A percentile compares a stretch with the other conserved stretches of the same genome.
phyloP scores from a whole-genome alignment of 768 basidiomycete genomes.

The Trametes villosa region DNA sequence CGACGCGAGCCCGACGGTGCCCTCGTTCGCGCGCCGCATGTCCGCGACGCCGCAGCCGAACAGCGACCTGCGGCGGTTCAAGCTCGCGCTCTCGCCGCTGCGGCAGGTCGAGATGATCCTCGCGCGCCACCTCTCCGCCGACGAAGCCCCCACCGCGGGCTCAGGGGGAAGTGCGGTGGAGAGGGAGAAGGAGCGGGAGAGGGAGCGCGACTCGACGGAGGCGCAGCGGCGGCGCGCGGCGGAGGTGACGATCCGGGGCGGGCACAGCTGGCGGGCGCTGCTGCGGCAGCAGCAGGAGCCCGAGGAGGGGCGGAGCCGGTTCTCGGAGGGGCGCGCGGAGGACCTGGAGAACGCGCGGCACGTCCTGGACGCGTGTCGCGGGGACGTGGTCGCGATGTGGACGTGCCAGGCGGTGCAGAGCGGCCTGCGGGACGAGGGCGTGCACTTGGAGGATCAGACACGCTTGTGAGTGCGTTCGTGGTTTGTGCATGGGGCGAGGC shows the following conservation, averaged over 20 bases:
- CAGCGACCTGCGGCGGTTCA: conserved; percentile 47
- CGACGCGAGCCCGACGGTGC: conserved; percentile 8
- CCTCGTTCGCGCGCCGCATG: conserved; percentile 13
- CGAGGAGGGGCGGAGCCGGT: conserved; percentile 22
- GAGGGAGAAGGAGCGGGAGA: no score
- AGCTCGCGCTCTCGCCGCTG: conserved; percentile 56
- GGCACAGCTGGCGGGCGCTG: conserved; percentile 53
- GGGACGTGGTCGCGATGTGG: conserved; percentile 63
- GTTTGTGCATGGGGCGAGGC: background rate
- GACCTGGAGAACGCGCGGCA: conserved; percentile 48
- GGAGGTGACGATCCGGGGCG: conserved; percentile 53
- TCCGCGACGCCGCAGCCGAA: conserved; percentile 21
- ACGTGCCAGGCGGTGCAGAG: conserved; percentile 48
- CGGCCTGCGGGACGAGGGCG: conserved; percentile 45
- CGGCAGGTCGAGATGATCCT: conserved; percentile 59
- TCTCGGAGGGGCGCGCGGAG: conserved; percentile 26
- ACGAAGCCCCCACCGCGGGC: conserved; percentile 22
- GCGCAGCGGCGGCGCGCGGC: conserved; percentile 52
- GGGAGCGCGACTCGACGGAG: conserved; percentile 29
- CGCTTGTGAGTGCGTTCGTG: conserved; percentile 55
- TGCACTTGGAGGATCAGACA: conserved; percentile 58
- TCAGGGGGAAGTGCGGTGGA: no score
- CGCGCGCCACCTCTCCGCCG: conserved; percentile 45
- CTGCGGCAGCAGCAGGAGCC: conserved; percentile 28
- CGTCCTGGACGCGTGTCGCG: conserved; percentile 55